Conservation (phyloP, 768 basidiomycete species). For the Lyophyllum semitale region DNA sequence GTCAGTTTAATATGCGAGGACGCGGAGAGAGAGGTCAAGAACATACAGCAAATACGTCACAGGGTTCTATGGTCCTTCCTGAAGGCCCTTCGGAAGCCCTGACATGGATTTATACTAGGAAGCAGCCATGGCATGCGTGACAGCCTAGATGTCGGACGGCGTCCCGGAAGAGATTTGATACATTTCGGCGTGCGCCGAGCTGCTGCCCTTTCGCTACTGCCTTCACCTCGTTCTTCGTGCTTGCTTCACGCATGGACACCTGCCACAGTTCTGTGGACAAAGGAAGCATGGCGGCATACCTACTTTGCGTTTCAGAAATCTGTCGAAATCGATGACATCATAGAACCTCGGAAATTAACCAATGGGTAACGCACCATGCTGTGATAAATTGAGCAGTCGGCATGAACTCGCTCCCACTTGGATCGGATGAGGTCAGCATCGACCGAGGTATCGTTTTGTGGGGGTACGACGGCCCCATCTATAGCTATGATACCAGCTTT, state of each 20-base stretch:
- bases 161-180: constrained; percentile 13
- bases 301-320: constrained; percentile 13
- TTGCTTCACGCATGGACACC: constrained; percentile 1
- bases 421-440: constrained; percentile 4
- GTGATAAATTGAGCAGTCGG: constrained; percentile 16
- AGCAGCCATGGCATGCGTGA: constrained; percentile 3
- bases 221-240: background rate
- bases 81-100: too few relatives aligned
- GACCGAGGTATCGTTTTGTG: background rate
- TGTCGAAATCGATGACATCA: background rate
- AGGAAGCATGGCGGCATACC: constrained; percentile 10
- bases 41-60: too few relatives aligned
- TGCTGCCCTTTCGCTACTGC: background rate
- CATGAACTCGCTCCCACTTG: constrained; percentile 13
- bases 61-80: too few relatives aligned
- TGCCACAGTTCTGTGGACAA: constrained; percentile 8
- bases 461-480: constrained; percentile 11
- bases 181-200: background rate
- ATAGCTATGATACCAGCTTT: constrained; percentile 14
- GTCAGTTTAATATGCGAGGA: too few relatives aligned
- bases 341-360: background rate
- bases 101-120: too few relatives aligned
- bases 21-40: too few relatives aligned
- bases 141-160: constrained; percentile 13
- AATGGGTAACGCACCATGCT: constrained; percentile 10